Percentiles rank a stretch among this genome's conserved stretches.
Evolutionary conservation across 345 rosid species (phyloP).

Genomic region (Corymbia maculata): DNA sequence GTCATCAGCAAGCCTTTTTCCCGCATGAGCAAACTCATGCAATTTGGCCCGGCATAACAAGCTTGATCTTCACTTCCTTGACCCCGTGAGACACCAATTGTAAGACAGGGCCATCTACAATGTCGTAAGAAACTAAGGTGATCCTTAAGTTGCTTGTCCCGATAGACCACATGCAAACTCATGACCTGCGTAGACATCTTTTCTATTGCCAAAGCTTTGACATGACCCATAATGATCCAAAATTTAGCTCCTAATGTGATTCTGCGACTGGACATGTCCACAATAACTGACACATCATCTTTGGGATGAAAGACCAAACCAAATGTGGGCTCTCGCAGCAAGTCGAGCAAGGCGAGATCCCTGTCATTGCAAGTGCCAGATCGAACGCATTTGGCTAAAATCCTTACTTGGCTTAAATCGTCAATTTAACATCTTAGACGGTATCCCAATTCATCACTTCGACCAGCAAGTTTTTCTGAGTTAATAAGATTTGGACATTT

Average conservation of each 20-base stretch:
- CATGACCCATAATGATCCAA: not conserved
- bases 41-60: not conserved
- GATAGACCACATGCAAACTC: not conserved
- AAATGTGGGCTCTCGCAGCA: not conserved
- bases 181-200: not conserved
- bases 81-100: not conserved
- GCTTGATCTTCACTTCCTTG: not conserved
- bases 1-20: not conserved
- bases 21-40: too few species aligned
- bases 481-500: not conserved
- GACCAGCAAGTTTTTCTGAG: not conserved
- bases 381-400: not conserved
- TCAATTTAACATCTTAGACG: not conserved
- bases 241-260: not conserved
- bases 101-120: not conserved
- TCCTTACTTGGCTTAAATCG: not conserved
- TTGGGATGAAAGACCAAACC: not conserved
- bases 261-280: not conserved
- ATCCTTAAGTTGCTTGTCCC: not conserved
- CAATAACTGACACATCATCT: not conserved
- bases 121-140: not conserved
- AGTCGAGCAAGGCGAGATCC: not conserved
- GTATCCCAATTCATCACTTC: not conserved
- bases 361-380: not conserved
- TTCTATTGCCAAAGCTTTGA: not conserved